phyloP scores from a whole-genome alignment of 345 rosid genomes.

The Aquilaria yunnanensis region DNA sequence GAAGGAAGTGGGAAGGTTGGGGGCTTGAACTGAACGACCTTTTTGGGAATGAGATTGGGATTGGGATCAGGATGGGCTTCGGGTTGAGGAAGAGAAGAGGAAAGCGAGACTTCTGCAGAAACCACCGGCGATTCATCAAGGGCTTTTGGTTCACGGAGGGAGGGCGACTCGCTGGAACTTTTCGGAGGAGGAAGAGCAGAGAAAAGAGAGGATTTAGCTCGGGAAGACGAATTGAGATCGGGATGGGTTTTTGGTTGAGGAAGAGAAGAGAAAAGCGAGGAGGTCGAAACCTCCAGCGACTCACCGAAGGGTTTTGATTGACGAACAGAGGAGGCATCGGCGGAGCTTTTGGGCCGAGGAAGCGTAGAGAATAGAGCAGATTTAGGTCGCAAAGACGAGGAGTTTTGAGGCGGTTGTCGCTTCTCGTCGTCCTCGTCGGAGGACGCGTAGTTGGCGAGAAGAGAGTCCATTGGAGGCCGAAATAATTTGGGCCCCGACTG shows the following conservation, averaged over 20 bases:
- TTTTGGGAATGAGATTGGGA: conserved; percentile 27
- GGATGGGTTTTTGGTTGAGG: conserved; percentile 38
- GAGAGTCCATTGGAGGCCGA: conserved; percentile 53
- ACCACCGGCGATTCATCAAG: no score
- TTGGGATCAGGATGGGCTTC: conserved; percentile 20
- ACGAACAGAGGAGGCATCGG: conserved; percentile 22
- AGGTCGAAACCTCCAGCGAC: not conserved
- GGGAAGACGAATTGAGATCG: conserved; percentile 17
- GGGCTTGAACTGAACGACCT: conserved; percentile 68
- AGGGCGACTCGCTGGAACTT: no score
- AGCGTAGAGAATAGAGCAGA: conserved; percentile 9
- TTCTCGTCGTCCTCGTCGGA: conserved; percentile 57
- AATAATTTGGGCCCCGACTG: no score
- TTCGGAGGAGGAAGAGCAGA: no score
- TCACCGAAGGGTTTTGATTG: conserved; percentile 10
- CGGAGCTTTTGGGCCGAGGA: not conserved
- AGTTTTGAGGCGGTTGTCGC: conserved; percentile 5
- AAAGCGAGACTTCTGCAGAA: conserved; percentile 8
- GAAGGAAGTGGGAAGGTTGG: conserved; percentile 34
- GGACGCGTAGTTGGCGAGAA: conserved; percentile 79
- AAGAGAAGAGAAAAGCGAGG: conserved; percentile 40
- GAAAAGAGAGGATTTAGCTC: conserved; percentile 13
- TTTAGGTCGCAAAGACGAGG: conserved; percentile 8
- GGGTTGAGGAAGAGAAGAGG: conserved; percentile 49
- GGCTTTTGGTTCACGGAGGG: no score